Conservation (phyloP, 2,329 filamentous ascomycete species). For the Apiospora aurea region DNA sequence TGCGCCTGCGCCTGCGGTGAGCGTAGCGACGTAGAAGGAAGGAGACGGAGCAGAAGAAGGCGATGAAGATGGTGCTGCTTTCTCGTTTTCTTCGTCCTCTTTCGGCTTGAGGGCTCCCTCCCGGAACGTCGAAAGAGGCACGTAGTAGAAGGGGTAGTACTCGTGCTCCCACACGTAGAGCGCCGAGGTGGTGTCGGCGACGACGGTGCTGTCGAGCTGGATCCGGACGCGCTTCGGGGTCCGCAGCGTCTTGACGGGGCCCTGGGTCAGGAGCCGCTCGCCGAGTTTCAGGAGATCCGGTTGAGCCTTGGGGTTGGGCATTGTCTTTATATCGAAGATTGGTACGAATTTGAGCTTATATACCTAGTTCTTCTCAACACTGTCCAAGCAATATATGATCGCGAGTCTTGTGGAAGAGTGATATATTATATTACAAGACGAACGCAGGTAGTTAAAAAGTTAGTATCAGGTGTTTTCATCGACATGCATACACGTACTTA, state of each 20-base stretch:
- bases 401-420: not conserved
- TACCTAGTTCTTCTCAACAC: not conserved
- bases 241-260: constrained; percentile 41
- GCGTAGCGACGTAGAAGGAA: not conserved
- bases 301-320: constrained; percentile 28
- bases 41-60: not conserved
- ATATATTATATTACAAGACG: not conserved
- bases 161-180: constrained; percentile 47
- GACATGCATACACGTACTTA: not conserved
- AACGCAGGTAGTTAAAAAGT: not conserved
- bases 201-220: constrained; percentile 37
- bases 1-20: not conserved
- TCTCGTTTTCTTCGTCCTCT: not conserved
- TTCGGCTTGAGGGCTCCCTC: constrained; percentile 25
- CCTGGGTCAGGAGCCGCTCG: constrained; percentile 34
- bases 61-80: not conserved
- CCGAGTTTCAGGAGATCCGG: constrained; percentile 37
- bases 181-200: constrained; percentile 44
- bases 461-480: not conserved
- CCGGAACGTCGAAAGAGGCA: constrained; percentile 37
- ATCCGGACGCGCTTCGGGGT: constrained; percentile 43
- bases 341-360: not conserved
- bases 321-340: not conserved
- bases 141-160: constrained; percentile 44
- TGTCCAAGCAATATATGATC: too few species aligned